Base-by-base conservation (phyloP, 352 stramenopile species). In the Phytophthora lateralis region DNA sequence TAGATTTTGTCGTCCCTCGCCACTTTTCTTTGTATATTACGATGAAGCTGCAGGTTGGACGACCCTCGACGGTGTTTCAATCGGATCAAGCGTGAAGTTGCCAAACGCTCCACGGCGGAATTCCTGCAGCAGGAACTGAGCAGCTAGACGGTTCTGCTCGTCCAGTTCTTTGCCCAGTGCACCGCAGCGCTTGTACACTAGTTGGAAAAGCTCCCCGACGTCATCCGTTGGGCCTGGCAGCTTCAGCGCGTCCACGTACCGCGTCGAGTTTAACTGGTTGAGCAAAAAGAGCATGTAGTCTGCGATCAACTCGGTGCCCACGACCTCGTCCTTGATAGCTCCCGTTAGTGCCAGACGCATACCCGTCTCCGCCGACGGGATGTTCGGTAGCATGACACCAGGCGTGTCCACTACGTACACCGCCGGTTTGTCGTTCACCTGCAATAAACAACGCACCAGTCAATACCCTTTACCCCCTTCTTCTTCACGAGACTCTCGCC, bases 351-450 rank as follows among this genome's bases (percentile, higher is more conserved):
- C 89, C 38, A 97, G 62, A 15, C 84, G 91, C 71, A 96, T 80
- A 10, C 89, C 89, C 21, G 84, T 91, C 42, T 96, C 86, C 0
- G 76, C 73, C 18, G 82, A 89, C 37, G 79, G 61, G 34, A 97
- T 87, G 56, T 94, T 93, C 7, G 89, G 89, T 41, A 97, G 48
- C 80, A 97, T 96, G 4, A 97, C 89, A 34, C 89, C 89, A 4
- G 89, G 89, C 9, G 89, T 97, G 63, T 97, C 89, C 15, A 96
- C 82, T 11, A 97, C 86, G 55, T 96, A 97, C 17, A 97, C 82
- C 14, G 88, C 88, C 0, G 89, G 89, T 37, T 85, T 89, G 43
- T 92, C 83, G 42, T 93, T 95, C 49, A 94, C 82, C 80, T 91
- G 45, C 47, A 62, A 61, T 30, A 38, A 63, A 50, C 17, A 34